Conservation (phyloP, 768 basidiomycete species). For the Boletus subcaerulescens region DNA sequence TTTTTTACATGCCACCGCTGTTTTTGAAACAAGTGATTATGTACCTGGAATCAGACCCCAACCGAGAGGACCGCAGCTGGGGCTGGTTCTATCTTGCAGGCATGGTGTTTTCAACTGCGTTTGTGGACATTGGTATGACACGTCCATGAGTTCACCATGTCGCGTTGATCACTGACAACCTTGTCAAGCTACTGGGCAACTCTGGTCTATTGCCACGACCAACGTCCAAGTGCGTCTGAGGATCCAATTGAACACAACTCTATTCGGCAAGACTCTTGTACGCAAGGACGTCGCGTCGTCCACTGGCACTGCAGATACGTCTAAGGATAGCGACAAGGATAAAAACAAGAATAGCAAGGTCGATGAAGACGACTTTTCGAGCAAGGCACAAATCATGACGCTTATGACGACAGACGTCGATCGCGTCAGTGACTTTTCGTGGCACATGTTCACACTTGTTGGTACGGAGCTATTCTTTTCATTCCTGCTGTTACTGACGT, state of each 20-base stretch:
- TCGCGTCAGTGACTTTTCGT: slow-evolving; percentile 80
- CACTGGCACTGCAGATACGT: slow-evolving; percentile 31
- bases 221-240: slow-evolving; percentile 67
- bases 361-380: slow-evolving; percentile 57
- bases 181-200: slow-evolving; percentile 57
- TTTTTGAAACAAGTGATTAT: slow-evolving; percentile 59
- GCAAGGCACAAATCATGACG: slow-evolving; percentile 85
- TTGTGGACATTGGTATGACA: slow-evolving; percentile 41
- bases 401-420: slow-evolving; percentile 96
- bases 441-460: slow-evolving; percentile 73
- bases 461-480: slow-evolving; percentile 39
- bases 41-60: slow-evolving; percentile 64
- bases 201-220: slow-evolving; percentile 70
- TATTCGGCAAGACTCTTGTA: slow-evolving; percentile 83
- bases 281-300: slow-evolving; percentile 81
- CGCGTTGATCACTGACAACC: slow-evolving; percentile 4
- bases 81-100: slow-evolving; percentile 69
- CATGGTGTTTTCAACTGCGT: slow-evolving; percentile 45
- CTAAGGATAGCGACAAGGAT: slow-evolving; percentile 21
- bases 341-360: slow-evolving; percentile 15
- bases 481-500: not conserved
- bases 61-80: slow-evolving; percentile 57
- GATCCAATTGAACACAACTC: slow-evolving; percentile 76
- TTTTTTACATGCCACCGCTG: slow-evolving; percentile 65
- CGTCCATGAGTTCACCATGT: not conserved